A percentile compares a stretch with the other conserved stretches of the same genome.
Conservation (phyloP, 441 rosid species). For the Biscutella auriculata region DNA sequence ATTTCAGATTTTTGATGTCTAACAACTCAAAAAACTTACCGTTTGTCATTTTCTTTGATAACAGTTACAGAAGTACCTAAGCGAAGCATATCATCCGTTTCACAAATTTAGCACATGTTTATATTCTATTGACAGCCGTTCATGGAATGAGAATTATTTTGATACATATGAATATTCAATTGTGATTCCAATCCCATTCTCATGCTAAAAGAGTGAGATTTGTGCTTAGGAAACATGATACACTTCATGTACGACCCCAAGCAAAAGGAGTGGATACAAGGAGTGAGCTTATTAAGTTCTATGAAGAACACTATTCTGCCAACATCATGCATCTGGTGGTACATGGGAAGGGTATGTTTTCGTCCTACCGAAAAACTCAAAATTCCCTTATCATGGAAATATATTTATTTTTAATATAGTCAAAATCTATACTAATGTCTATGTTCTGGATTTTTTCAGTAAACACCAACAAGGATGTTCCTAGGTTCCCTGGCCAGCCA, state of each 20-base stretch:
- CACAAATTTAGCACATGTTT: constrained; percentile 91
- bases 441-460: constrained; percentile 38
- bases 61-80: constrained; percentile 75
- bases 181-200: background rate
- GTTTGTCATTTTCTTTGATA: constrained; percentile 3
- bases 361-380: background rate
- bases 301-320: constrained; percentile 74
- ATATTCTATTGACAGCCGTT: background rate
- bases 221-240: constrained; percentile 64
- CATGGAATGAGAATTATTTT: background rate
- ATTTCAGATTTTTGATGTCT: background rate
- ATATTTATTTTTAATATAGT: background rate
- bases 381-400: background rate
- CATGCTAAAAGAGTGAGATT: constrained; percentile 11
- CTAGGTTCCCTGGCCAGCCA: too few relatives aligned
- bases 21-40: background rate
- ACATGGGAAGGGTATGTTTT: constrained; percentile 60
- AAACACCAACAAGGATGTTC: constrained; percentile 62
- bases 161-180: background rate
- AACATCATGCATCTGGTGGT: constrained; percentile 80
- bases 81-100: constrained; percentile 63
- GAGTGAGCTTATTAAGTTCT: constrained; percentile 68
- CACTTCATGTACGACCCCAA: constrained; percentile 73
- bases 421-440: background rate
- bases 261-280: constrained; percentile 70